These are phyloP conservation scores for Neofusicoccum sp. DNA, from an alignment of 2,329 filamentous ascomycete genomes.

Conservation along the genomic window DNA sequence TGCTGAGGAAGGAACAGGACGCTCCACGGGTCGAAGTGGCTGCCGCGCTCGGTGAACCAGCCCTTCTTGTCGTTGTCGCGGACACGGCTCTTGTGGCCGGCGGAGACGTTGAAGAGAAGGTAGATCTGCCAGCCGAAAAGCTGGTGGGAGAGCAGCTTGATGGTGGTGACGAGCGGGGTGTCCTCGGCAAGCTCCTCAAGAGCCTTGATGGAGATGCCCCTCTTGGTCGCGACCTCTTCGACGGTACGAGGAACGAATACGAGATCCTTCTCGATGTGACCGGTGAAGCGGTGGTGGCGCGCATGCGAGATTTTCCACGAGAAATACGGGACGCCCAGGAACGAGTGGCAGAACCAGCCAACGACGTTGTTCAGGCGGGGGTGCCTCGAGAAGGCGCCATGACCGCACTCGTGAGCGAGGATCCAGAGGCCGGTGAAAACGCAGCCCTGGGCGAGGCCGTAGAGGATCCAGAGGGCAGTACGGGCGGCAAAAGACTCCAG, in stretches of 20 bases:
- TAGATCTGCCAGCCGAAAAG: slow-evolving; percentile 67
- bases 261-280: slow-evolving; percentile 67
- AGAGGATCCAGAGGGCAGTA: slow-evolving; percentile 56
- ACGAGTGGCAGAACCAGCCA: slow-evolving; percentile 68
- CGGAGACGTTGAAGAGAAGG: slow-evolving; percentile 58
- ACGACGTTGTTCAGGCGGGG: slow-evolving; percentile 61
- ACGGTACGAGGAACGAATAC: slow-evolving; percentile 38
- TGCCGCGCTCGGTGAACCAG: slow-evolving; percentile 21
- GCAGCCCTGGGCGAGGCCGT: slow-evolving; percentile 67
- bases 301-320: slow-evolving; percentile 72
- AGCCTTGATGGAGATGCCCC: slow-evolving; percentile 27
- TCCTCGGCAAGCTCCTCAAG: slow-evolving; percentile 57
- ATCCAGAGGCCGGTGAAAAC: slow-evolving; percentile 72
- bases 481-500: slow-evolving; percentile 51
- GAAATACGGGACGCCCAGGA: slow-evolving; percentile 70
- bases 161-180: slow-evolving; percentile 59
- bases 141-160: slow-evolving; percentile 63
- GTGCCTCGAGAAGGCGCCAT: slow-evolving; percentile 66
- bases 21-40: slow-evolving; percentile 65
- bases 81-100: slow-evolving; percentile 18
- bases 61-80: slow-evolving; percentile 18
- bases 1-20: slow-evolving; percentile 63
- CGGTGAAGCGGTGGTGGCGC: slow-evolving; percentile 69
- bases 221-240: slow-evolving; percentile 21
- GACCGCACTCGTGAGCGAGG: slow-evolving; percentile 71